Base-by-base conservation (phyloP, 192 early-diverging fungal species). In the Backusella morwellensis region DNA sequence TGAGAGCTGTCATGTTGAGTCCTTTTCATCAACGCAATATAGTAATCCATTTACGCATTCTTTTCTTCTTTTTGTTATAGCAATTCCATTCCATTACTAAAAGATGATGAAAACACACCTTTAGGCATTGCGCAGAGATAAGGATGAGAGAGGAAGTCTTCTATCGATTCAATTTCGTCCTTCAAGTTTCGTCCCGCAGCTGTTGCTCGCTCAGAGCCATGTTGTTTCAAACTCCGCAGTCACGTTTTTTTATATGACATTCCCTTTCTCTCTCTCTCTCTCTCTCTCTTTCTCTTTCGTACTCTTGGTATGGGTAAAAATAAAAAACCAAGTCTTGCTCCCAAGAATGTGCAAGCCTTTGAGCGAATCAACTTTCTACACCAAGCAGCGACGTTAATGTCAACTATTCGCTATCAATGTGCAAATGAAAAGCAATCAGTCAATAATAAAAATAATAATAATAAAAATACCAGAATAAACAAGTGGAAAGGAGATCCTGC, bases 341-440 rank as follows among this genome's bases (percentile, higher is more conserved):
- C 73, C 17, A 71, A 88, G 34, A 85, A 90, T 52, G 47, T 78
- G 0, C 88, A 92, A 68, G 80, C 86, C 38, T 91, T 85, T 82
- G 89, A 91, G 50, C 84, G 90, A 17, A 87, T 92, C 86, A 90
- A 90, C 75, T 91, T 90, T 73, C 75, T 92, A 21, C 86, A 92
- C 69, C 90, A 91, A 59, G 91, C 91, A 12, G 87, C 90, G 1
- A 79, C 81, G 36, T 82, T 88, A 34, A 84, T 92, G 88, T 80
- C 90, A n/a, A 84, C 80, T 19, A 74, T 85, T 50, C 66, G 70
- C 12, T 40, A 63, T 40, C 5, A 40, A 67, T 19, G 47, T 29
- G 4, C 6, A 32, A 47, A 19, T 6, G 47, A 73, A 44, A 17
- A 44, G 42, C 42, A 44, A 19, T 12, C 67, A 66, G 34, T 36